Conservation (phyloP, 352 stramenopile genomes). For the Phytophthora idaei region DNA sequence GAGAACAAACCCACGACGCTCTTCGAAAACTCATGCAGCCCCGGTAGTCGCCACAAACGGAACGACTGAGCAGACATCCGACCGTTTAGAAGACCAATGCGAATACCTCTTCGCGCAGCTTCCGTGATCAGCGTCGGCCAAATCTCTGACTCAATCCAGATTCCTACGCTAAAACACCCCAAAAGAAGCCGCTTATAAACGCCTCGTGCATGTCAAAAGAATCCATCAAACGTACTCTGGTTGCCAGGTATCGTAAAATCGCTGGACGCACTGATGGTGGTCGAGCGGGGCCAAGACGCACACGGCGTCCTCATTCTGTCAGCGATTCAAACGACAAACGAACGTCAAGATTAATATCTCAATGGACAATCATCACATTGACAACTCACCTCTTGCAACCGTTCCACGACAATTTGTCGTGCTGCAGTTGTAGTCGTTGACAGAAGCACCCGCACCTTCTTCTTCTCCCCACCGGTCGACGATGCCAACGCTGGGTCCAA, state of each 20-base stretch:
- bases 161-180: constrained; percentile 44
- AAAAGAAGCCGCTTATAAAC: neutral
- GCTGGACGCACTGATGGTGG: constrained; percentile 47
- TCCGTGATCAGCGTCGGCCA: constrained; percentile 77
- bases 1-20: constrained; percentile 48
- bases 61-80: constrained; percentile 64
- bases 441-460: constrained; percentile 53
- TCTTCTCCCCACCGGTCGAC: constrained; percentile 11
- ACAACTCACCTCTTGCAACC: constrained; percentile 26
- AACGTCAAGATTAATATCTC: neutral
- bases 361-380: neutral
- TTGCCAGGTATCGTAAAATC: constrained; percentile 70
- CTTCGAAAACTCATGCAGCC: constrained; percentile 29
- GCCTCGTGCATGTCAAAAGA: neutral
- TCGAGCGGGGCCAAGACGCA: constrained; percentile 80
- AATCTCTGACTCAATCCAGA: constrained; percentile 87
- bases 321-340: constrained; percentile 4
- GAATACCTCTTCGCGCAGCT: constrained; percentile 49
- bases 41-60: constrained; percentile 54
- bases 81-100: constrained; percentile 68
- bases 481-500: constrained; percentile 8
- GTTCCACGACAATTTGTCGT: constrained; percentile 42
- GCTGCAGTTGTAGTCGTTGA: constrained; percentile 75
- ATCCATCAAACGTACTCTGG: constrained; percentile 43
- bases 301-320: constrained; percentile 27